Conservation (phyloP, 2,329 filamentous ascomycete genomes). For the Microcyclosporella mali region DNA sequence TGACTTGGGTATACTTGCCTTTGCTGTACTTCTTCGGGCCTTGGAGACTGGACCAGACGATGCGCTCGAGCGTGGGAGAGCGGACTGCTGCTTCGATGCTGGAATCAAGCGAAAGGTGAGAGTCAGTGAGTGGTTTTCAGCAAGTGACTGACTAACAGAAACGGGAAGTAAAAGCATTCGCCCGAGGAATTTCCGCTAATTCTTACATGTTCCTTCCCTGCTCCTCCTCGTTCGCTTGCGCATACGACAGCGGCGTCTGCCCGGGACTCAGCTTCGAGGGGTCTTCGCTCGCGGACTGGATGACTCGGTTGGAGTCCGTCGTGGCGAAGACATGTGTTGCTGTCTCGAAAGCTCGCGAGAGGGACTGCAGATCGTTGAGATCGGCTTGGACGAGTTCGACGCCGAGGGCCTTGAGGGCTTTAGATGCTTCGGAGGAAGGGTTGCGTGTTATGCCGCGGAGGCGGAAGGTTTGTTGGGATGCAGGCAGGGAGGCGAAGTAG, state of each 20-base stretch:
- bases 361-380: conserved; percentile 29
- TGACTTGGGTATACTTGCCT: conserved; percentile 33
- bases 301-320: conserved; percentile 16
- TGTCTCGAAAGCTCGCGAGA: conserved; percentile 33
- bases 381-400: conserved; percentile 36
- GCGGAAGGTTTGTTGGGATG: conserved; percentile 5
- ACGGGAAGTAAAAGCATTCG: too few species aligned
- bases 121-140: too few species aligned
- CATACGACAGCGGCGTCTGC: conserved; percentile 38
- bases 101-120: too few species aligned
- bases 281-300: conserved; percentile 5
- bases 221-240: conserved; percentile 41
- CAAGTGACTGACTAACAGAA: too few species aligned
- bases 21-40: conserved; percentile 32
- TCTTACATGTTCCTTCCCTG: conserved; percentile 55
- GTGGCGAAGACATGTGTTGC: conserved; percentile 35
- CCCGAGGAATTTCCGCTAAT: too few species aligned
- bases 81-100: conserved; percentile 46
- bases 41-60: conserved; percentile 35
- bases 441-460: conserved; percentile 41
- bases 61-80: conserved; percentile 30
- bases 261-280: not conserved
- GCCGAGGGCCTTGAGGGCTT: conserved; percentile 28
- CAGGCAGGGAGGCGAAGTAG: conserved; percentile 11
- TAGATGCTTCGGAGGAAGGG: conserved; percentile 32